Base-by-base conservation (phyloP, 306 rosid genomes). In the Rosa multiflora region DNA sequence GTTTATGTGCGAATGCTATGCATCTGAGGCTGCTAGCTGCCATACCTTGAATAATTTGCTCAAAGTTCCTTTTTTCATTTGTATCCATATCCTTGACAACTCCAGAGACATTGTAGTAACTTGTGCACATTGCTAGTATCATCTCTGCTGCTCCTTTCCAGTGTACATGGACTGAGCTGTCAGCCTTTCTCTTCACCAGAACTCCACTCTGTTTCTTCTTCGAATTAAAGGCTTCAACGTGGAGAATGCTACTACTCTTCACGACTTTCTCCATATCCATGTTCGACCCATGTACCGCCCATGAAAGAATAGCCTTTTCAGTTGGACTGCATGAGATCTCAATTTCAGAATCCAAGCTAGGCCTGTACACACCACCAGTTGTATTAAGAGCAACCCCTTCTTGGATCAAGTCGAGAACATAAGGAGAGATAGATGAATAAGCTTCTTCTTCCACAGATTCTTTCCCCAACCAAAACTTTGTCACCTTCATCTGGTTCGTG, bases 61-160 rank as follows among this genome's bases (percentile, higher is more conserved):
- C 76, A 26, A 86, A 61, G 8, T 52, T 35, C 42, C 18, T 2
- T 74, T 37, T 80, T 14, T 43, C 61, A 5, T 12, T 43, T 6
- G 51, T 59, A n/a, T 56, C 82, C 20, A 86, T 43, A 9, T 73
- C 76, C 8, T 63, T 59, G 6, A 74, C 72, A 1, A 32, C 21
- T 47, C 89, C 87, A 26, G 59, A 35, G 12, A 70, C 75, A 43
- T 83, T 84, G 58, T 77, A 75, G 76, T 80, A 83, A 26, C 81
- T 59, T 4, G 81, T 77, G 29, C 89, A 80, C 89, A 83, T 83
- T 9, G 80, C 80, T 7, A 86, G 51, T 6, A 86, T 51, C 81
- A 83, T 86, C 66, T 86, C 85, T 49, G 89, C 87, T 1, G 85
- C 91, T 61, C 89, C 88, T 88, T 88, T 88, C 89, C 88, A 82